These are phyloP conservation scores for Rubus idaeus DNA, from an alignment of 306 rosid genomes.

Conservation along the genomic window DNA sequence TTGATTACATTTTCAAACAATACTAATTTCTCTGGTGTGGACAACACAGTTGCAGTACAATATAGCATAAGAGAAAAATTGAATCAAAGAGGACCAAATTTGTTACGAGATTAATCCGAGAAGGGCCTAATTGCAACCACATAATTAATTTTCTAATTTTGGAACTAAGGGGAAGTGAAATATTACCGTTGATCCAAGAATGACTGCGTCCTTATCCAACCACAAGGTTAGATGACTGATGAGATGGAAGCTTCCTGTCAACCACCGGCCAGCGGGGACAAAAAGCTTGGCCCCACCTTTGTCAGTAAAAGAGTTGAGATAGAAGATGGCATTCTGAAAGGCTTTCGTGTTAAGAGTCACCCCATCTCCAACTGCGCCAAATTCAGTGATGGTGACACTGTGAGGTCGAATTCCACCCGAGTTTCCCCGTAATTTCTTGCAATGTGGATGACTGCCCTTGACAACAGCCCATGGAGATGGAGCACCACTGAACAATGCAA, in stretches of 20 bases:
- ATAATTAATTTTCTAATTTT: background rate
- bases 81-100: background rate
- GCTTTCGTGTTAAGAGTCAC: conserved; percentile 79
- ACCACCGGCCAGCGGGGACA: conserved; percentile 77
- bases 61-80: background rate
- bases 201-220: conserved; percentile 63
- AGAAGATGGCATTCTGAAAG: conserved; percentile 80
- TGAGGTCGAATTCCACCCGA: conserved; percentile 61
- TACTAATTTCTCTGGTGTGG: background rate
- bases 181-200: conserved; percentile 74
- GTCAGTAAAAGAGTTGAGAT: conserved; percentile 70
- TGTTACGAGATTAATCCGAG: background rate
- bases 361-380: conserved; percentile 85
- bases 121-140: background rate
- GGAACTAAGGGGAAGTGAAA: conserved; percentile 15
- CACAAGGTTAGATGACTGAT: conserved; percentile 80
- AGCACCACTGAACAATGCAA: conserved; percentile 51
- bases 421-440: conserved; percentile 39
- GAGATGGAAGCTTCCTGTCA: conserved; percentile 88
- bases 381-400: conserved; percentile 75
- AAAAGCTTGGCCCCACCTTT: conserved; percentile 87
- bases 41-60: background rate
- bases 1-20: background rate
- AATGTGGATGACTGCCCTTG: conserved; percentile 51
- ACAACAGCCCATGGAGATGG: conserved; percentile 62